Evolutionary conservation across 2,329 filamentous ascomycete genomes (phyloP).

Genomic region (Helminthosporium solani): DNA sequence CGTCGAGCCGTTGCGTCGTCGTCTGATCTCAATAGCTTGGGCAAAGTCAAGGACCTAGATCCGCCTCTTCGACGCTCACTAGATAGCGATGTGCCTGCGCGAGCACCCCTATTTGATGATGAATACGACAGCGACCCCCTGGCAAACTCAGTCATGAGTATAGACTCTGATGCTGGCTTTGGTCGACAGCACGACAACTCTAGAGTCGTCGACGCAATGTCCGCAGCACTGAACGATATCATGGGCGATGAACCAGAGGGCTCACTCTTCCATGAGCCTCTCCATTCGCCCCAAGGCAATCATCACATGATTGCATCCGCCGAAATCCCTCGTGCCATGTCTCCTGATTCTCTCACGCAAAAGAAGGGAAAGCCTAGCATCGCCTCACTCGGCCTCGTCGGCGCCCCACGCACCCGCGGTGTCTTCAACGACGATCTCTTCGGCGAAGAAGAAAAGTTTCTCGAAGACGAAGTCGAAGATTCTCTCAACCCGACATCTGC

Average conservation of each 20-base stretch:
- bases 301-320: slow-evolving; percentile 64
- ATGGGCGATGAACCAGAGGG: slow-evolving; percentile 75
- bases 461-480: slow-evolving; percentile 83
- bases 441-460: slow-evolving; percentile 81
- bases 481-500: slow-evolving; percentile 61
- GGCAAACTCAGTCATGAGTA: slow-evolving; percentile 73
- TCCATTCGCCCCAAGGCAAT: slow-evolving; percentile 58
- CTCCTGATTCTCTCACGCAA: slow-evolving; percentile 37
- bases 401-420: slow-evolving; percentile 79
- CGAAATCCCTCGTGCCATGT: slow-evolving; percentile 54
- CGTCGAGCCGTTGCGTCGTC: slow-evolving; percentile 62
- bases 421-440: slow-evolving; percentile 95
- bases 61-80: slow-evolving; percentile 64
- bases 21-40: slow-evolving; percentile 56
- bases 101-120: slow-evolving; percentile 73
- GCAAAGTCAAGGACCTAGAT: slow-evolving; percentile 48
- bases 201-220: slow-evolving; percentile 86
- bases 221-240: slow-evolving; percentile 87
- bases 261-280: slow-evolving; percentile 63
- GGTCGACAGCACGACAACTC: slow-evolving; percentile 62
- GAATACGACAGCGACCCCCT: slow-evolving; percentile 74
- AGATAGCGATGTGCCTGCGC: slow-evolving; percentile 57
- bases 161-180: slow-evolving; percentile 63
- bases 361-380: slow-evolving; percentile 75
- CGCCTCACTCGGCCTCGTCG: slow-evolving; percentile 86